Percentiles rank a stretch among this genome's conserved stretches.
Evolutionary conservation across 495 filamentous ascomycete genomes (phyloP).

Genomic region (Lichenothelia convexa): DNA sequence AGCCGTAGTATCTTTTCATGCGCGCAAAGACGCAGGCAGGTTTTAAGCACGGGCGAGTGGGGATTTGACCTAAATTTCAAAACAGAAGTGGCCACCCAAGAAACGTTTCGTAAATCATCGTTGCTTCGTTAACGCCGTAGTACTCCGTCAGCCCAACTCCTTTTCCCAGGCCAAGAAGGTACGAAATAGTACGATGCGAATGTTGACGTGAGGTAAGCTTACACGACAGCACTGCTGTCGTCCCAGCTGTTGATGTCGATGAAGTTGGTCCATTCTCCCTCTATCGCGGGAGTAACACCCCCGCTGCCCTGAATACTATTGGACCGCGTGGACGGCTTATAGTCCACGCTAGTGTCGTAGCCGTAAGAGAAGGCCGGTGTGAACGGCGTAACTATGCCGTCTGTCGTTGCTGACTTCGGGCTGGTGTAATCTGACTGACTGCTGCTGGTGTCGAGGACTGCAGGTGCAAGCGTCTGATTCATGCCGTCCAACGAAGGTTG

Average conservation of each 20-base stretch:
- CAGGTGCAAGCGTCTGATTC: conserved; percentile 9
- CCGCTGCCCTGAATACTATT: conserved; percentile 2
- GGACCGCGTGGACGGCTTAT: not conserved
- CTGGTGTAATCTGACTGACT: not conserved
- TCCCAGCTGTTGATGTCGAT: conserved; percentile 3
- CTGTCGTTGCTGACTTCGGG: conserved; percentile 1
- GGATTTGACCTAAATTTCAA: too few species aligned
- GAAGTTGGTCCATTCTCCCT: conserved; percentile 2
- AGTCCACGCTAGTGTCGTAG: not conserved
- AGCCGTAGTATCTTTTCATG: too few species aligned
- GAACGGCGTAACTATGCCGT: conserved; percentile 3
- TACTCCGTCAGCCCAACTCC: too few species aligned
- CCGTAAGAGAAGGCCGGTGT: not conserved
- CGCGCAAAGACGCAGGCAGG: too few species aligned
- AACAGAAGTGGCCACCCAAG: too few species aligned
- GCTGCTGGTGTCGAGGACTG: conserved; percentile 5
- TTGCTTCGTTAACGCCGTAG: too few species aligned
- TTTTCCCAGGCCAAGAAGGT: too few species aligned
- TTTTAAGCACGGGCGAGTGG: too few species aligned
- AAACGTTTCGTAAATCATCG: too few species aligned
- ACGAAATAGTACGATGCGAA: too few species aligned
- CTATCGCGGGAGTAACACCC: conserved; percentile 1
- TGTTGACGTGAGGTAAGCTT: too few species aligned
- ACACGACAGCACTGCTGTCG: too few species aligned
- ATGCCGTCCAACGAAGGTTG: conserved; percentile 7